A percentile compares a stretch with the other conserved stretches of the same genome.
Evolutionary conservation across 352 stramenopile genomes (phyloP).

Genomic region (Phytophthora macrochlamydospora): DNA sequence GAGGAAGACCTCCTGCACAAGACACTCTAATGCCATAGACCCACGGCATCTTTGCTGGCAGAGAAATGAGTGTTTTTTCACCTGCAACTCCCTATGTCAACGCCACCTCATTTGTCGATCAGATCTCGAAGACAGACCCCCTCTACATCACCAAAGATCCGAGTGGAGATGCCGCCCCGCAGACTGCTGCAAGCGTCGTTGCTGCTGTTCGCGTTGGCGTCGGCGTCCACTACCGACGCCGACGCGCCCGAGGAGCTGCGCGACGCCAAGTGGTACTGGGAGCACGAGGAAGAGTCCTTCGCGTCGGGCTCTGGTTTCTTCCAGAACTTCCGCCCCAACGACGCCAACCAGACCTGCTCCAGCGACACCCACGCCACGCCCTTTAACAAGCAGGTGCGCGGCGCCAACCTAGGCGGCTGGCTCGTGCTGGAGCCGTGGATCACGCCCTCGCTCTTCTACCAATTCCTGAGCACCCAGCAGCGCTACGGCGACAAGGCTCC

Average conservation of each 20-base stretch:
- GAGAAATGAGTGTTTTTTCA: too few species aligned
- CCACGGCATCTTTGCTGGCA: too few species aligned
- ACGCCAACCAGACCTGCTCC: conserved; percentile 31
- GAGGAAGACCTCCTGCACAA: too few species aligned
- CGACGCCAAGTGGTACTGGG: conserved; percentile 65
- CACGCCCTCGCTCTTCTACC: conserved; percentile 35
- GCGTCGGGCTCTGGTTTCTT: conserved; percentile 41
- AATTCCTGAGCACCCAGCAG: conserved; percentile 64
- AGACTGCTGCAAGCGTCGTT: too few species aligned
- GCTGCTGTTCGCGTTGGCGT: too few species aligned
- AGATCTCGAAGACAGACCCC: too few species aligned
- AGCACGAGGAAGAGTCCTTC: conserved; percentile 56
- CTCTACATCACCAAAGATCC: too few species aligned
- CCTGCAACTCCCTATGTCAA: too few species aligned
- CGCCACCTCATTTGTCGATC: too few species aligned
- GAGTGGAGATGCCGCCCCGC: too few species aligned
- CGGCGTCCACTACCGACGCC: too few species aligned
- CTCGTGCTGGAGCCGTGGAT: conserved; percentile 33
- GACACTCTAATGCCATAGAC: too few species aligned
- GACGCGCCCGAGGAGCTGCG: not conserved
- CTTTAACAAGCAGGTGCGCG: conserved; percentile 29
- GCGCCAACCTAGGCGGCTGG: conserved; percentile 31
- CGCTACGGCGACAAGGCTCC: conserved; percentile 73
- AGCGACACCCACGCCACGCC: conserved; percentile 31
- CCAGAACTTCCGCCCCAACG: conserved; percentile 54